phyloP scores from a whole-genome alignment of 176 grass and related monocot genomes.

The Aegilops longissima region DNA sequence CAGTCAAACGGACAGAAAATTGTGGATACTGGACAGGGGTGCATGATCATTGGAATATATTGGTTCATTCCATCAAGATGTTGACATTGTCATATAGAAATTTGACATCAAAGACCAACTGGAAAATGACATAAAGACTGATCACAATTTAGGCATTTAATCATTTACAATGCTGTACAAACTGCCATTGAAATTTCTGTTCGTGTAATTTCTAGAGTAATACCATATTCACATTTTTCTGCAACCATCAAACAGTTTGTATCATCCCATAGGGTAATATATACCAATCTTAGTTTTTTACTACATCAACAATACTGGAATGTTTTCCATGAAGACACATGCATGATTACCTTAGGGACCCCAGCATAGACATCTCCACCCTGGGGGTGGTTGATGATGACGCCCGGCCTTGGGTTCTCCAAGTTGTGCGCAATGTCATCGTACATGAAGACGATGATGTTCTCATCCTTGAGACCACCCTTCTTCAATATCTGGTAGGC shows the following conservation, averaged over 20 bases:
- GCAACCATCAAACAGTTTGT: not conserved
- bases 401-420: slow-evolving; percentile 72
- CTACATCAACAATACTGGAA: not conserved
- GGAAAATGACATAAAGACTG: not conserved
- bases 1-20: not conserved
- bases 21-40: not conserved
- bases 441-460: slow-evolving; percentile 97
- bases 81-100: not conserved
- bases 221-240: not conserved
- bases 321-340: not conserved
- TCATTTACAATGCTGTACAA: slow-evolving; percentile 7
- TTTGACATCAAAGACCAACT: not conserved
- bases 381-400: slow-evolving; percentile 85
- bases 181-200: not conserved
- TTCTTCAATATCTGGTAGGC: slow-evolving; percentile 96
- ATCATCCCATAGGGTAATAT: not conserved
- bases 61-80: no score
- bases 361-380: slow-evolving; percentile 87
- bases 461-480: slow-evolving; percentile 86
- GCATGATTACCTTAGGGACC: slow-evolving; percentile 69
- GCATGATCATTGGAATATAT: not conserved
- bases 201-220: not conserved
- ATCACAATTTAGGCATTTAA: not conserved
- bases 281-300: not conserved
- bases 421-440: slow-evolving; percentile 74